Conservation (phyloP, 495 filamentous ascomycete species). For the Baudoinia panamericana region DNA sequence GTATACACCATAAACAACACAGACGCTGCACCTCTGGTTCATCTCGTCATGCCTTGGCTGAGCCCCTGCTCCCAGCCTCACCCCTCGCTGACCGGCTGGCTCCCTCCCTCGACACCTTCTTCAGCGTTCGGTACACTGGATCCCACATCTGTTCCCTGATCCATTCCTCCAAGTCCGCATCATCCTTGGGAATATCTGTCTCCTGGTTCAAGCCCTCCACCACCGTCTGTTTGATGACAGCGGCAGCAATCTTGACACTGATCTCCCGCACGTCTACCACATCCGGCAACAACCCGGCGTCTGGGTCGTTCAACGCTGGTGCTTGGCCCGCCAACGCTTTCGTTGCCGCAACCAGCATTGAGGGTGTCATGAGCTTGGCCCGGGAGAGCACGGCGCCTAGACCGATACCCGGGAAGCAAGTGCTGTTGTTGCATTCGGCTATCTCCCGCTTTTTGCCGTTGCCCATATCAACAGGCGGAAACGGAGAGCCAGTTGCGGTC, state of each 20-base stretch:
- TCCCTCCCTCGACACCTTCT: slow-evolving; percentile 36
- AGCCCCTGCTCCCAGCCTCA: slow-evolving; percentile 35
- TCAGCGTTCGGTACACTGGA: slow-evolving; percentile 53
- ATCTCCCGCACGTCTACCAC: slow-evolving; percentile 62
- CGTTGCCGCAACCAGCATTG: slow-evolving; percentile 71
- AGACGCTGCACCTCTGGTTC: too few species aligned
- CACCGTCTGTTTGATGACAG: slow-evolving; percentile 61
- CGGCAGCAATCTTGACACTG: slow-evolving; percentile 62
- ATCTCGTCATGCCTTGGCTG: neutral
- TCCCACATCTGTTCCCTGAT: slow-evolving; percentile 87
- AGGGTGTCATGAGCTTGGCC: slow-evolving; percentile 49
- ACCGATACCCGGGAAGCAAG: slow-evolving; percentile 40
- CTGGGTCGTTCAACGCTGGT: slow-evolving; percentile 49
- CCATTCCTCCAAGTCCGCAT: slow-evolving; percentile 58
- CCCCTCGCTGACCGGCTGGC: slow-evolving; percentile 46
- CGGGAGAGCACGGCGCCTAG: slow-evolving; percentile 62
- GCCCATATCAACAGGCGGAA: slow-evolving; percentile 54
- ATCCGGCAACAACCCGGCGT: slow-evolving; percentile 55
- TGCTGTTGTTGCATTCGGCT: slow-evolving; percentile 80
- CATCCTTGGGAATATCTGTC: slow-evolving; percentile 42
- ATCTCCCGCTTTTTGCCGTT: slow-evolving; percentile 53
- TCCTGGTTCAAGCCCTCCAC: slow-evolving; percentile 53
- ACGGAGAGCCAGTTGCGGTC: slow-evolving; percentile 78
- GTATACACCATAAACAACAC: too few species aligned
- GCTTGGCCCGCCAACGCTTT: slow-evolving; percentile 56